Base-by-base conservation (phyloP, 2,329 filamentous ascomycete genomes). In the Xylaria polymorpha region DNA sequence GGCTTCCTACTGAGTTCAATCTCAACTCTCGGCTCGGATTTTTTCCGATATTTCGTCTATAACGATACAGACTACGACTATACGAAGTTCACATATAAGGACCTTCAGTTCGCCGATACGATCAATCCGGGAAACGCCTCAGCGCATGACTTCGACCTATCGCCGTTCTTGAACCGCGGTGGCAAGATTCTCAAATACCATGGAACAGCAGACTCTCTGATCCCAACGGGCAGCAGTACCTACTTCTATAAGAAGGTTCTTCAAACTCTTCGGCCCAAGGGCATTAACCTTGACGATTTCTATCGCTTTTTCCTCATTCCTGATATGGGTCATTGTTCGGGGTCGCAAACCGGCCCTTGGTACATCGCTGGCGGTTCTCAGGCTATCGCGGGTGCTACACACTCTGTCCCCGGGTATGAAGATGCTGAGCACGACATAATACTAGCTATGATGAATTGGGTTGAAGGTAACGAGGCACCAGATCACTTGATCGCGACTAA, bases 261-360 rank as follows among this genome's bases (percentile, higher is more conserved):
- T 35, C 72, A 74, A 25, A 74, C 76, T n/a, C 73, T 79, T 15
- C 61, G 68, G 1, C 71, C 75, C 0, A 67, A 77, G 44, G 74
- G 72, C 5, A 63, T 75, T 29, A 58, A 74, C 29, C 81, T 83
- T 53, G 84, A 83, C 8, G 82, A 85, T 25, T 83, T 85, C 75
- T 88, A 85, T 77, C 74, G 79, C 20, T 81, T 85, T 71, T 86
- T 86, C 76, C 76, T 79, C 6, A 79, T 86, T n/a, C 83, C 83
- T 2, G 84, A 84, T 1, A 85, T 86, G 83, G 77, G 75, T 15
- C 85, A 86, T 74, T 87, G 85, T 71, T 61, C 70, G 58, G 55
- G 76, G 69, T 64, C 75, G 25, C 44, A 61, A 7, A 72, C 75
- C 20, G 79, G 79, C 1, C 79, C 80, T 2, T 81, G 76, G 77